These are phyloP conservation scores for Plantago coronopus DNA, from an alignment of 305 asterid species.

Conservation along the genomic window DNA sequence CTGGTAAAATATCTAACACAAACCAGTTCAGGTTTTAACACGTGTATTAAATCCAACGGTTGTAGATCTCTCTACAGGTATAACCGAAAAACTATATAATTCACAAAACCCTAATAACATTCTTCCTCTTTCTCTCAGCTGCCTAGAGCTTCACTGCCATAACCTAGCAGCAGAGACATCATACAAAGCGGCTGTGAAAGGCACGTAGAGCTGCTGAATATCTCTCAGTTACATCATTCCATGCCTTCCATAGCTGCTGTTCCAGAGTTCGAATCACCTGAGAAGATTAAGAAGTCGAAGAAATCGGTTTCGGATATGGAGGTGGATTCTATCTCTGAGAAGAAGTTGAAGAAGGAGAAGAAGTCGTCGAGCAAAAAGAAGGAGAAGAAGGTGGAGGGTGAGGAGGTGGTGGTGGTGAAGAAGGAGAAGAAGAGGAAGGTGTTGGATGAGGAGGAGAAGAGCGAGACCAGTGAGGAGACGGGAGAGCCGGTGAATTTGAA, in stretches of 20 bases:
- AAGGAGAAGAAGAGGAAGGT: constrained; percentile 78
- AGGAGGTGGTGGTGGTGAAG: constrained; percentile 29
- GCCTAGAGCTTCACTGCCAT: constrained; percentile 26
- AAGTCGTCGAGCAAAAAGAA: constrained; percentile 57
- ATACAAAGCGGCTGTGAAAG: neutral
- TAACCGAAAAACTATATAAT: constrained; percentile 30
- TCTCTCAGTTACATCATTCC: too few relatives aligned
- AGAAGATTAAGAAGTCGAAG: constrained; percentile 45
- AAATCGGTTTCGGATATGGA: constrained; percentile 39
- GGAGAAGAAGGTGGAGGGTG: constrained; percentile 41
- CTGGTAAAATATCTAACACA: too few relatives aligned
- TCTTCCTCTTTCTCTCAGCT: constrained; percentile 21
- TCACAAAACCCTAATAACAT: constrained; percentile 40
- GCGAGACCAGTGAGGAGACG: too few relatives aligned
- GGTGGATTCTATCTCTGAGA: constrained; percentile 27
- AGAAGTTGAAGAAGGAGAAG: constrained; percentile 53
- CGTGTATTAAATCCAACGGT: too few relatives aligned
- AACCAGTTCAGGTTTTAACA: too few relatives aligned
- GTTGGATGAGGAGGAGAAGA: constrained; percentile 39
- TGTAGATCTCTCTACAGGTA: too few relatives aligned
- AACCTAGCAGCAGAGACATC: constrained; percentile 39
- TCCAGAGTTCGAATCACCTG: constrained; percentile 38
- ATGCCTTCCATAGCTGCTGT: constrained; percentile 43
- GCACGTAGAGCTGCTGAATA: too few relatives aligned
- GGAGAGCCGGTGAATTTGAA: constrained; percentile 58